Evolutionary conservation across 2,329 filamentous ascomycete genomes (phyloP), one percentile per base, ranked within the genome.

Genomic region (Metarhizium guizhouense): DNA sequence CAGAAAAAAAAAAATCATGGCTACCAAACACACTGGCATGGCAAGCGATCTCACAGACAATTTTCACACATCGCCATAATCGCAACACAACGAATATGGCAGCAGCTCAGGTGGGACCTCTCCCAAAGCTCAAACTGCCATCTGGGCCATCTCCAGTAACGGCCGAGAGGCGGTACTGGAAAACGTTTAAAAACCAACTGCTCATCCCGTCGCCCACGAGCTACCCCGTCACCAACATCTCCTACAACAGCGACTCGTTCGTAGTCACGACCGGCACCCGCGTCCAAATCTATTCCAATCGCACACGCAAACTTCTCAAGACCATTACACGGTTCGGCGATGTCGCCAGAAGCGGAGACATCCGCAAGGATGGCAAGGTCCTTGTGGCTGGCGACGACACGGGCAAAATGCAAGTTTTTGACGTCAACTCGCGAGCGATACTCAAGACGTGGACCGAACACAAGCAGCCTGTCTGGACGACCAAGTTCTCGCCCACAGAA

Each of bases 131-230:
- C 67, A 95, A 90, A 79, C 82, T 95, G 67, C 85, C 93, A 56
- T 82, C 88, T 60, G 89, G 90, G 52, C 91, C 91, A 56, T 86
- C 87, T 45, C 87, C 90, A 54, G 75, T 93, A 51, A 96, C 93
- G 6, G 86, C 92, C 36, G 94, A 99, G 76, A 92, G 97, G 74
- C 83, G 86, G 62, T 97, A 97, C 79, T 99, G 95, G 95, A 88
- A 87, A 68, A 87, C 88, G 13, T 99, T 99, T 78, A 91, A 90
- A 74, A 94, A 92, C 63, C 89, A 92, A 62, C 84, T 95, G 56
- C 85, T 93, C 59, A 85, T 97, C 59, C 89, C 94, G 49, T 95
- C 93, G 60, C 91, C 92, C 61, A 90, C 94, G 61, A 89, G 90
- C 68, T 91, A 88, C 69, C 88, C 90, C 49, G 84, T 99, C 65